Conservation (phyloP, 2,329 filamentous ascomycete species). For the Alternaria viburni region DNA sequence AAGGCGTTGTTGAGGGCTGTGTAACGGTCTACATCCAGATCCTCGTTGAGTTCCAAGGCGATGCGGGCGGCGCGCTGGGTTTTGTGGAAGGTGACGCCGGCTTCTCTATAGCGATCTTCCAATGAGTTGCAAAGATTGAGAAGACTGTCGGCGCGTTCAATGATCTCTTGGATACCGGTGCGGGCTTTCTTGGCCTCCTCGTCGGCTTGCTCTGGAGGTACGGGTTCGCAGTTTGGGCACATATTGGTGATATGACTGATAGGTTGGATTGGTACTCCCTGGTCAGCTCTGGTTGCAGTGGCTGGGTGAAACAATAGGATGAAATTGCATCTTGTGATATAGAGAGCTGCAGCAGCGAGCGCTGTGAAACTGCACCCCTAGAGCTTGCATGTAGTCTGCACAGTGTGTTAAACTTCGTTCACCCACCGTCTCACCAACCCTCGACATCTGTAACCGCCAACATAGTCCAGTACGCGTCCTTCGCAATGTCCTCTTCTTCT, state of each 20-base stretch:
- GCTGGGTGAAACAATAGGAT: not conserved
- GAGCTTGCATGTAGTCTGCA: not conserved
- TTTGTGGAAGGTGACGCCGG: slow-evolving; percentile 1
- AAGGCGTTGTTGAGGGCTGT: not conserved
- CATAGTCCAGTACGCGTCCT: not conserved
- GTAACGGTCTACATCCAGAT: not conserved
- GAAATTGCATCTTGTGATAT: not conserved
- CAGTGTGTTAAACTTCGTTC: not conserved
- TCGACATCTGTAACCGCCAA: not conserved
- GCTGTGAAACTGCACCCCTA: not conserved
- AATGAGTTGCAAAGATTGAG: not conserved
- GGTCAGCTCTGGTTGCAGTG: not conserved
- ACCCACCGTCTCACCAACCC: not conserved
- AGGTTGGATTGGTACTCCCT: not conserved
- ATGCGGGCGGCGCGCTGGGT: not conserved
- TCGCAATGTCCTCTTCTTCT: not conserved
- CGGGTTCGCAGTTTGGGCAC: not conserved
- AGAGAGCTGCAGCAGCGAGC: not conserved
- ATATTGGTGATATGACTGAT: not conserved
- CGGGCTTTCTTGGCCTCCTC: not conserved
- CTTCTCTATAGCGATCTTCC: not conserved
- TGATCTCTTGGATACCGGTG: not conserved
- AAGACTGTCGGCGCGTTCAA: not conserved
- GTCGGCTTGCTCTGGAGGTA: not conserved
- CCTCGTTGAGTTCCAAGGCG: not conserved